phyloP scores from a whole-genome alignment of 495 filamentous ascomycete genomes.

The Ramalina intermedia region DNA sequence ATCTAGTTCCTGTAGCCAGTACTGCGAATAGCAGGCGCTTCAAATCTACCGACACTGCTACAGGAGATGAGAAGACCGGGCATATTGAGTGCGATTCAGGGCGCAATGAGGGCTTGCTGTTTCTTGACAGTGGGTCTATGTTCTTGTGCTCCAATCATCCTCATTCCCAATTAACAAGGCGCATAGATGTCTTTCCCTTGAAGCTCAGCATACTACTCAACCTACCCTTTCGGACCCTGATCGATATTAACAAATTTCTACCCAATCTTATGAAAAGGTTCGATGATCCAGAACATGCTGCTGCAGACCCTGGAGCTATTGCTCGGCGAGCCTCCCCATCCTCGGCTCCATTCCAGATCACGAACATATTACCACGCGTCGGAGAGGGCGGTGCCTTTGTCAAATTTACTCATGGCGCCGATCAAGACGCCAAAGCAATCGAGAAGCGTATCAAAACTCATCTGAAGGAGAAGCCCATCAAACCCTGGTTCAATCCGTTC shows the following conservation, averaged over 20 bases:
- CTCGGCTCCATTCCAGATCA: conserved; percentile 48
- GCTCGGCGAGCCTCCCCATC: conserved; percentile 47
- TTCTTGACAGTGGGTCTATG: conserved; percentile 62
- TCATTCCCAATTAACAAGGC: conserved; percentile 5
- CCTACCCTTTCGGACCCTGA: conserved; percentile 28
- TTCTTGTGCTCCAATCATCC: neutral
- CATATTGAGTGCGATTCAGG: conserved; percentile 48
- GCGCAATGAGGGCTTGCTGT: conserved; percentile 66
- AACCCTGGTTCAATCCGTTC: conserved; percentile 81
- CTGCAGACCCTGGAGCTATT: conserved; percentile 48
- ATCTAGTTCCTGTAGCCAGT: too few relatives aligned
- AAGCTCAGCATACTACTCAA: conserved; percentile 51
- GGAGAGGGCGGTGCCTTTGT: conserved; percentile 92
- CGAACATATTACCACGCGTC: conserved; percentile 62
- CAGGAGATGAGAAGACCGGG: conserved; percentile 45
- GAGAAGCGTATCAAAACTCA: conserved; percentile 38
- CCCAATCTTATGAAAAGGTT: conserved; percentile 49
- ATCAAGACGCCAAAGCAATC: conserved; percentile 40
- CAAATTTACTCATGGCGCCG: conserved; percentile 55
- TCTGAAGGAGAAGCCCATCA: conserved; percentile 55
- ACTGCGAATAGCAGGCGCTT: too few relatives aligned
- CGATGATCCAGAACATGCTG: conserved; percentile 41
- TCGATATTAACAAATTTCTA: conserved; percentile 37
- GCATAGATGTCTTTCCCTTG: conserved; percentile 67
- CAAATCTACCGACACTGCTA: conserved; percentile 25